phyloP scores from a whole-genome alignment of 495 filamentous ascomycete species.

The Talaromyces ruber region DNA sequence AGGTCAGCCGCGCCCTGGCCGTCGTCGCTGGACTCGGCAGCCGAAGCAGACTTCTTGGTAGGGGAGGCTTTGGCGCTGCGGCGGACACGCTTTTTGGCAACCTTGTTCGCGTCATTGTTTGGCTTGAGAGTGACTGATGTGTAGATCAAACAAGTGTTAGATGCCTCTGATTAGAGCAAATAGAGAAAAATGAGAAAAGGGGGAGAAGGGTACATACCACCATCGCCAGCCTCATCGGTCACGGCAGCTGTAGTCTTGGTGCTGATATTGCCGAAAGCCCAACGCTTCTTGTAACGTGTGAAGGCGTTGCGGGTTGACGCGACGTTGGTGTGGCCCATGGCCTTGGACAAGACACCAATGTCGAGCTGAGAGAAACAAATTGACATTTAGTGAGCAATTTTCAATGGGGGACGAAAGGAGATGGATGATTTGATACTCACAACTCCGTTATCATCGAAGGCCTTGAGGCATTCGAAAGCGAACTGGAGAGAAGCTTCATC shows the following conservation, averaged over 20 bases:
- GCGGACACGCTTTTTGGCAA: not conserved
- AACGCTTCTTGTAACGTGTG: not conserved
- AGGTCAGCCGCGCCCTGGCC: not conserved
- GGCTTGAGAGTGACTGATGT: not conserved
- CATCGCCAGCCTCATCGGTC: not conserved
- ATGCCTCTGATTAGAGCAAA: not conserved
- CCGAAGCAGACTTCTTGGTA: not conserved
- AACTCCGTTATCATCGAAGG: not conserved
- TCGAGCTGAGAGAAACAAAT: not conserved
- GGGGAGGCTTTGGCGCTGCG: not conserved
- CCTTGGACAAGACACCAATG: not conserved
- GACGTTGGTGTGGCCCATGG: conserved; percentile 3
- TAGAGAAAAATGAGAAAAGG: not conserved
- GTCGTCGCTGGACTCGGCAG: not conserved
- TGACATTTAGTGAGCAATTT: not conserved
- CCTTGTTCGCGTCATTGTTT: not conserved
- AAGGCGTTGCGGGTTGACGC: not conserved
- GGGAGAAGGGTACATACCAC: not conserved
- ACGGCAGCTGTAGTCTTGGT: not conserved
- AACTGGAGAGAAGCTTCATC: not conserved
- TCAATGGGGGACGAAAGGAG: not conserved
- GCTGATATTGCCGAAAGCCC: not conserved
- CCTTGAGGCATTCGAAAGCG: not conserved
- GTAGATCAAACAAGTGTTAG: not conserved
- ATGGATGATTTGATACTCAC: not conserved